Percentiles rank a stretch among this genome's conserved stretches.
phyloP scores from a whole-genome alignment of 345 rosid species.

The Eucalyptus viminalis region DNA sequence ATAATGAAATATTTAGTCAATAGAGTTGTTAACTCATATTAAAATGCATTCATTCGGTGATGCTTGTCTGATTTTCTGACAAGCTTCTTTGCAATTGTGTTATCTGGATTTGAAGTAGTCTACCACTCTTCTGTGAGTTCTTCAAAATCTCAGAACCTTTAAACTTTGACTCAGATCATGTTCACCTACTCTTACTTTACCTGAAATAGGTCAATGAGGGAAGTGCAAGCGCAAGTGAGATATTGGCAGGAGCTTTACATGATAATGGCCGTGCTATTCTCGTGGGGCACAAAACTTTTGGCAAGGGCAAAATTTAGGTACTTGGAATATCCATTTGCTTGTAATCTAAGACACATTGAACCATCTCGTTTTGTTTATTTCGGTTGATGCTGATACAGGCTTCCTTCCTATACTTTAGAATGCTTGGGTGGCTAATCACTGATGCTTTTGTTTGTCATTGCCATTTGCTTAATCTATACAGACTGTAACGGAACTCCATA shows the following conservation, averaged over 20 bases:
- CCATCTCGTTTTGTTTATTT: neutral
- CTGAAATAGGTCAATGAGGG: constrained; percentile 67
- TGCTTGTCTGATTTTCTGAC: neutral
- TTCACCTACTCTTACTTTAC: neutral
- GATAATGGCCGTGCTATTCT: constrained; percentile 91
- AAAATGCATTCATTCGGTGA: neutral
- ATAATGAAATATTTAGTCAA: neutral
- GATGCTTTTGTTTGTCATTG: neutral
- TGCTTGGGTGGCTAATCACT: neutral
- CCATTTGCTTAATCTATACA: neutral
- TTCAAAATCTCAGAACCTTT: neutral
- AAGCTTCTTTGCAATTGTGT: neutral
- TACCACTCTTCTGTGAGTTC: neutral
- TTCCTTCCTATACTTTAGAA: neutral
- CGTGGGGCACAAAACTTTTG: constrained; percentile 75
- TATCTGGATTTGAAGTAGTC: neutral
- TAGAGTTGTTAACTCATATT: neutral
- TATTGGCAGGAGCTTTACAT: constrained; percentile 78
- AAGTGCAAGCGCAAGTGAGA: constrained; percentile 94
- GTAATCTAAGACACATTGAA: neutral
- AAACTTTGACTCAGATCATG: neutral
- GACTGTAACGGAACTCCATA: constrained; percentile 77
- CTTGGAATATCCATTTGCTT: neutral
- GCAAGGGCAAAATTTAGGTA: constrained; percentile 87
- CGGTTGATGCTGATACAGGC: neutral